Base-by-base conservation (phyloP, 192 early-diverging fungal species). In the Allomyces arbusculus region DNA sequence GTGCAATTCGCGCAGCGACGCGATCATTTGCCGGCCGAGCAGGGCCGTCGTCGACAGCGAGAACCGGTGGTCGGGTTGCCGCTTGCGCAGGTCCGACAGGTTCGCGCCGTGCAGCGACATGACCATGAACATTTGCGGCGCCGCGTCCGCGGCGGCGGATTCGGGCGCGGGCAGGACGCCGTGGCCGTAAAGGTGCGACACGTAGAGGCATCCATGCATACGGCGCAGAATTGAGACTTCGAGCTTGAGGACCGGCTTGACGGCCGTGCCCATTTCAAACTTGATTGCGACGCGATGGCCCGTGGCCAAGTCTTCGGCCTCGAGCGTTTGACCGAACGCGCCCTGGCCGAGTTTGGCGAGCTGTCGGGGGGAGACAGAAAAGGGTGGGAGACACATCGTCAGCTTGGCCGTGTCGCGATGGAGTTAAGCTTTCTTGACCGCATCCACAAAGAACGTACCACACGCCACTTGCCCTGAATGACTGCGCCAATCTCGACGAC, bases 91-190 rank as follows among this genome's bases (percentile, higher is more conserved):
- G 16, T 82, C 77, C n/a, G 80, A 80, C 19, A 82, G 64, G 64
- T 75, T 82, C 63, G 76, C 68, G 8, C 81, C 81, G n/a, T 82
- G 69, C 24, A 81, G 68, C 44, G 74, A 64, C 81, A 83, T 83
- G 44, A 83, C 81, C 66, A 83, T 58, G 64, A 78, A 83, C 55
- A 62, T 72, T 65, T 82, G 65, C 8, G 79, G 25, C 69, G 67
- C 63, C 69, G 71, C 19, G 33, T 40, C 33, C 26, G 26, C 4
- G 33, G 33, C 33, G 7, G 33, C 33, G 7, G 33, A 40, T 8
- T 40, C 33, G 33, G 33, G 33, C 7, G 7, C 33, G 7, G 33
- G 33, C 3, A 40, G 33, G 33, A 40, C 33, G 33, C 33, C 33
- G 33, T 40, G 33, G 33, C 33, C 33, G 33, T 40, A 40, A 7